Conservation (phyloP, 2,329 filamentous ascomycete species). For the Knufia fluminis region DNA sequence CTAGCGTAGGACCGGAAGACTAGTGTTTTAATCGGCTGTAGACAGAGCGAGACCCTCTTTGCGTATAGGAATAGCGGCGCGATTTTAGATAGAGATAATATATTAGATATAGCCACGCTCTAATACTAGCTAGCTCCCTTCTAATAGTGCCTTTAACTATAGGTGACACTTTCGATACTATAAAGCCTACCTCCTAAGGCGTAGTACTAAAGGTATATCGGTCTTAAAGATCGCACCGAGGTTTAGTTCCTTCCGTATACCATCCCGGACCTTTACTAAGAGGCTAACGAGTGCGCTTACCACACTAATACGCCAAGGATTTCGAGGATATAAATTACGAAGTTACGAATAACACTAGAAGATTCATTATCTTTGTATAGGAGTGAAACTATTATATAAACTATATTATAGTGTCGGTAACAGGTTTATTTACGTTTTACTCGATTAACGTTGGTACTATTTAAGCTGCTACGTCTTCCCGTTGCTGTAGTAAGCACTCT, state of each 20-base stretch:
- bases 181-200: constrained; percentile 1
- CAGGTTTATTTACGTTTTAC: constrained; percentile 4
- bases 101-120: constrained; percentile 4
- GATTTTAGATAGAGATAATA: constrained; percentile 1
- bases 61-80: constrained; percentile 1
- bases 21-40: constrained; percentile 2
- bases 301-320: constrained; percentile 2
- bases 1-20: constrained; percentile 1
- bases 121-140: constrained; percentile 2
- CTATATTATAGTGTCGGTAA: constrained; percentile 1
- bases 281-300: constrained; percentile 1
- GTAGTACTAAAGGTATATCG: constrained; percentile 4
- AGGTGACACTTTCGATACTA: constrained; percentile 4
- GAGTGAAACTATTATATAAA: constrained; percentile 2
- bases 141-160: not conserved
- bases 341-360: constrained; percentile 2
- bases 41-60: constrained; percentile 2
- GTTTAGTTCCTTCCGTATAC: constrained; percentile 2
- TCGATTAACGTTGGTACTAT: constrained; percentile 1
- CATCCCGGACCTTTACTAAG: constrained; percentile 2
- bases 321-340: not conserved
- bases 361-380: constrained; percentile 2
- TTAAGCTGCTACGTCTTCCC: not conserved
- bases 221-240: constrained; percentile 2
- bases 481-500: constrained; percentile 2